Evolutionary conservation across 164 flowering plant genomes (phyloP), one percentile per base, ranked within the genome.

Genomic region (Annona squamosa): DNA sequence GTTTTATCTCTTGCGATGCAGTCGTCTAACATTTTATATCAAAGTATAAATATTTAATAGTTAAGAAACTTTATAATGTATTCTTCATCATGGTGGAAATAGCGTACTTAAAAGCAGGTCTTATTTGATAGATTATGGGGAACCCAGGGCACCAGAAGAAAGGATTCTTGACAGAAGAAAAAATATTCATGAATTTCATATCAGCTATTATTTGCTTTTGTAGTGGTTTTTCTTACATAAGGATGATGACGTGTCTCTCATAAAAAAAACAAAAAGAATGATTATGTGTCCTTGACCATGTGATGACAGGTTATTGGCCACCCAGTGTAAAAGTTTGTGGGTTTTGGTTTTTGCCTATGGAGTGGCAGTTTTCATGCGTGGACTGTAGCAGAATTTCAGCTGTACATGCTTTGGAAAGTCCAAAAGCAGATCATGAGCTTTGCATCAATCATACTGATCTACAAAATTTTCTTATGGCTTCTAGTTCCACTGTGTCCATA

Each of bases 301-400:
- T 26, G 37, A 26, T 74, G 43, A 72, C 91, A 93, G 97, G 84
- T 78, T 94, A 94, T 79, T 94, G 99, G 99, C 97, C 99, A 64
- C 82, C 86, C 79, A 86, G 74, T 74, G 81, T 82, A 66, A 87
- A 76, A 44, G 88, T 86, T 63, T 94, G 97, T 88, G 99, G 99
- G 62, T 92, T 92, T 81, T 94, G 99, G 99, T 87, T 86, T 84
- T 88, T 85, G 52, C 97, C 95, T 1, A 41, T 46, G 68, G 83
- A 86, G 76, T 92, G 99, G 99, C 93, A 94, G 78, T 91, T 87
- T 77, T 88, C 97, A 67, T 94, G 97, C 74, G 68, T 68, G 47
- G 71, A 75, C 67, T 92, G 99, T 78, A 68, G 79, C 73, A 86
- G 81, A 69, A 77, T 72, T 77, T 81, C 88, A 59, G 76, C 73